Conservation (phyloP, 164 flowering plant species). For the Liriodendron chinense region DNA sequence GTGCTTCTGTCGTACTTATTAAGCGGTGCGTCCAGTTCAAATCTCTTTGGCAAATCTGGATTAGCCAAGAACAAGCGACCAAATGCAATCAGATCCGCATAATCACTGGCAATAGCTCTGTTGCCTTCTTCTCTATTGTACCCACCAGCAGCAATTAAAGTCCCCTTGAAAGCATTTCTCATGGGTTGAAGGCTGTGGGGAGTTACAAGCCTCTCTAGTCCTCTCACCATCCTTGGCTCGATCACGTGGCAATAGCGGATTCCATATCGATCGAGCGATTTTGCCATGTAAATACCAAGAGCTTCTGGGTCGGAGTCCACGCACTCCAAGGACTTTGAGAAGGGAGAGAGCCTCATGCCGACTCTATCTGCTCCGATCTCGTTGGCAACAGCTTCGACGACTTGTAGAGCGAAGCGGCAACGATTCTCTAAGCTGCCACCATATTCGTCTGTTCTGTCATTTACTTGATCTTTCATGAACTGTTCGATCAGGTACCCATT, state of each 20-base stretch:
- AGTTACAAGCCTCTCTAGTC: not conserved
- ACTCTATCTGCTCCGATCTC: slow-evolving; percentile 25
- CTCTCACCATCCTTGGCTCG: slow-evolving; percentile 21
- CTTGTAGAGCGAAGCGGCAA: slow-evolving; percentile 19
- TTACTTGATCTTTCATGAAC: slow-evolving; percentile 21
- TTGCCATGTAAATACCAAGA: slow-evolving; percentile 21
- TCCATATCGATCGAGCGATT: slow-evolving; percentile 14
- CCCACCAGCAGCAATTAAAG: slow-evolving; percentile 24
- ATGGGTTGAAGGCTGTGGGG: slow-evolving; percentile 18
- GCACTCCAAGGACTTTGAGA: slow-evolving; percentile 7
- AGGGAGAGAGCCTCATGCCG: slow-evolving; percentile 26
- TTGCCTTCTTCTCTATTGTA: slow-evolving; percentile 20
- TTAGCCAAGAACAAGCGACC: slow-evolving; percentile 25
- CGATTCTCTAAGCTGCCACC: slow-evolving; percentile 23
- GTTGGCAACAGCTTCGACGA: slow-evolving; percentile 21
- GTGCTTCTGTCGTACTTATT: slow-evolving; percentile 22
- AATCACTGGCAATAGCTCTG: slow-evolving; percentile 16
- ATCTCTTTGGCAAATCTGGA: slow-evolving; percentile 24
- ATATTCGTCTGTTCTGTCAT: slow-evolving; percentile 20
- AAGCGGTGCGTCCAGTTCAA: slow-evolving; percentile 18
- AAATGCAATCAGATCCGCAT: slow-evolving; percentile 18
- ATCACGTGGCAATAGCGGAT: slow-evolving; percentile 17
- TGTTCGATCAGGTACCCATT: slow-evolving; percentile 24
- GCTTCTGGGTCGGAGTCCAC: slow-evolving; percentile 22
- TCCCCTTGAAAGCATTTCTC: slow-evolving; percentile 25